A percentile compares a stretch with the other conserved stretches of the same genome.
These are phyloP conservation scores for Epicoccum sorghinum DNA, from an alignment of 2,329 filamentous ascomycete genomes.

Conservation along the genomic window DNA sequence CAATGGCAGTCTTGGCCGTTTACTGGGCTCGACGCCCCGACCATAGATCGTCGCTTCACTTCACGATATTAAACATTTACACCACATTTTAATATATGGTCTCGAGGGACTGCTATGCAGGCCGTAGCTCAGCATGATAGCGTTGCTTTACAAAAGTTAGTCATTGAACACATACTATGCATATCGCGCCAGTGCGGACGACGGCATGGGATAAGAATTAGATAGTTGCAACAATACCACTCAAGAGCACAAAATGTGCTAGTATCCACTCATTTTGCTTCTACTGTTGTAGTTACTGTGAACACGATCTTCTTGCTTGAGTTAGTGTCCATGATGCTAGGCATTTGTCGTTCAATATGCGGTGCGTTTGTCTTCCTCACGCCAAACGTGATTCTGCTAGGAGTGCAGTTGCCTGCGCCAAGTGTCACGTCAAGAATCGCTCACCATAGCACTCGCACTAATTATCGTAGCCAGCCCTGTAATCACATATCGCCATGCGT, in stretches of 20 bases:
- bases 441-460: conserved; percentile 23
- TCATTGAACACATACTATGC: conserved; percentile 12
- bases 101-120: conserved; percentile 17
- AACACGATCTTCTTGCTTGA: conserved; percentile 3
- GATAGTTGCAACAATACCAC: conserved; percentile 7
- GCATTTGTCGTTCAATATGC: too few relatives aligned
- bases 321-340: conserved; percentile 4
- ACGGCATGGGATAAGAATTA: conserved; percentile 9
- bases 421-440: neutral
- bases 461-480: conserved; percentile 21
- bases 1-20: conserved; percentile 46
- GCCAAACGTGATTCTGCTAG: too few relatives aligned
- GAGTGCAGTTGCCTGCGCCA: neutral
- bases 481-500: conserved; percentile 27
- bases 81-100: conserved; percentile 6
- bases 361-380: conserved; percentile 5
- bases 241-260: conserved; percentile 1
- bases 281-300: neutral
- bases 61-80: neutral
- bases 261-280: neutral
- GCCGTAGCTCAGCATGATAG: conserved; percentile 17
- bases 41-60: conserved; percentile 1
- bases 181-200: conserved; percentile 19
- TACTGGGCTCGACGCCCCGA: conserved; percentile 40
- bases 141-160: conserved; percentile 15